Conservation (phyloP, 2,329 filamentous ascomycete genomes). For the Trichocomaceae sp. region DNA sequence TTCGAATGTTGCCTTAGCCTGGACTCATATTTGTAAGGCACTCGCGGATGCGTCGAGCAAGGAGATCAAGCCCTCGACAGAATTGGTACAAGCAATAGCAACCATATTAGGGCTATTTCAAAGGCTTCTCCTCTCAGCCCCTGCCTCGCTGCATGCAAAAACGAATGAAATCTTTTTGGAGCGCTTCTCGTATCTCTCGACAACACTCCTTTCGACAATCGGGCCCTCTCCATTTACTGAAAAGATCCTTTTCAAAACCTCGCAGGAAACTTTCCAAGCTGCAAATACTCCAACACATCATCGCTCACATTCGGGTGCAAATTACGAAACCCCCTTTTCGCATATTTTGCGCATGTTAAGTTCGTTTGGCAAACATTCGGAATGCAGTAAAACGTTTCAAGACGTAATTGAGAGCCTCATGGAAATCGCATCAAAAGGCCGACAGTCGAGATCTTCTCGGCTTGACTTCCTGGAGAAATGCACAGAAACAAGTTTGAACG, state of each 20-base stretch:
- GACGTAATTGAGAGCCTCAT: slow-evolving; percentile 26
- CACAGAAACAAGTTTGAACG: slow-evolving; percentile 22
- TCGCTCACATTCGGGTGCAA: slow-evolving; percentile 21
- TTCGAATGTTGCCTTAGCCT: slow-evolving; percentile 51
- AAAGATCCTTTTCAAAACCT: slow-evolving; percentile 46
- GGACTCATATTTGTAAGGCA: slow-evolving; percentile 54
- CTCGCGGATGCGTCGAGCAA: slow-evolving; percentile 63
- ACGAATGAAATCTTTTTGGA: slow-evolving; percentile 36
- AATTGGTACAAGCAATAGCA: slow-evolving; percentile 74
- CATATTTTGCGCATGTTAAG: slow-evolving; percentile 35
- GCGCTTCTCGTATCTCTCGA: slow-evolving; percentile 47
- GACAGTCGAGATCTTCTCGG: slow-evolving; percentile 29
- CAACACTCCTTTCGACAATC: slow-evolving; percentile 45
- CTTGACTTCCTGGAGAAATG: slow-evolving; percentile 35
- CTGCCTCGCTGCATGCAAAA: slow-evolving; percentile 30
- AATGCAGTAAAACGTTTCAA: slow-evolving; percentile 22
- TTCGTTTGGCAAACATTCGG: slow-evolving; percentile 15
- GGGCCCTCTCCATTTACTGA: slow-evolving; percentile 46
- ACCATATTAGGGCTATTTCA: slow-evolving; percentile 63
- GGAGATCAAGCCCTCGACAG: slow-evolving; percentile 81
- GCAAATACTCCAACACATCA: slow-evolving; percentile 33
- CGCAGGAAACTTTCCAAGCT: slow-evolving; percentile 50
- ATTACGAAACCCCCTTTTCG: slow-evolving; percentile 31
- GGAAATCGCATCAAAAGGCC: slow-evolving; percentile 28
- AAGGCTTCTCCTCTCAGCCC: slow-evolving; percentile 59